Base-by-base conservation (phyloP, 2,329 filamentous ascomycete genomes). In the Diaporthe sp. region DNA sequence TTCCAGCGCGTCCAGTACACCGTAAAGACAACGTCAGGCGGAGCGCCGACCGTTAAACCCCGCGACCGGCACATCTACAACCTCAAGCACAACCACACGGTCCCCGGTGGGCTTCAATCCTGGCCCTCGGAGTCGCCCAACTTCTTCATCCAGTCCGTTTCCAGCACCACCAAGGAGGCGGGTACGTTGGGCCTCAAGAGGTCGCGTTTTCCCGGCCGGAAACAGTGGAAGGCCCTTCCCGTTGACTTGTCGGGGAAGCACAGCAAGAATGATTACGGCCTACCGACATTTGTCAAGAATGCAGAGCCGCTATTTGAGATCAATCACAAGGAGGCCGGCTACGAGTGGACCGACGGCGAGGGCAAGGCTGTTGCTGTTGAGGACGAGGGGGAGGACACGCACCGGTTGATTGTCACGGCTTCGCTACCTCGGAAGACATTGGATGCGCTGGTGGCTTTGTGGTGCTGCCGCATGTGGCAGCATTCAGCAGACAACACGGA, bases 1-100 rank as follows among this genome's bases (percentile, higher is more conserved):
- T 75, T 81, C 55, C 65, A 75, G 30, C 79, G 80, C 12, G 73
- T 81, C 39, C 74, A 78, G n/a, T 73, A 76, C 51, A 72, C 68
- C 37, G 74, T 79, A 27, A 75, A 75, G 32, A 72, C 70, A 17
- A 74, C 32, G 39, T 17, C 76, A 10, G 68, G 61, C 35, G 77
- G 72, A 15, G 74, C 58, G 42, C 78, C 78, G 22, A 73, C 76
- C 19, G 53, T 76, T 8, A 74, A 71, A 30, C 72, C 74, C 10
- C 79, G 78, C 47, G 74, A 55, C 42, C 70, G 71, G 7, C 76
- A 75, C 50, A 72, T 79, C 51, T 80, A 78, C 73, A 76, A 79
- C 37, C 74, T 80, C 39, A 77, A 75, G 73, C 78, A 78, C 55
- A 63, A 47, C 2, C 22, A 44, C 39, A 58, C 25, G 39, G 51